Evolutionary conservation across 2,329 filamentous ascomycete genomes (phyloP).

Genomic region (Proliferodiscus dingleyae): DNA sequence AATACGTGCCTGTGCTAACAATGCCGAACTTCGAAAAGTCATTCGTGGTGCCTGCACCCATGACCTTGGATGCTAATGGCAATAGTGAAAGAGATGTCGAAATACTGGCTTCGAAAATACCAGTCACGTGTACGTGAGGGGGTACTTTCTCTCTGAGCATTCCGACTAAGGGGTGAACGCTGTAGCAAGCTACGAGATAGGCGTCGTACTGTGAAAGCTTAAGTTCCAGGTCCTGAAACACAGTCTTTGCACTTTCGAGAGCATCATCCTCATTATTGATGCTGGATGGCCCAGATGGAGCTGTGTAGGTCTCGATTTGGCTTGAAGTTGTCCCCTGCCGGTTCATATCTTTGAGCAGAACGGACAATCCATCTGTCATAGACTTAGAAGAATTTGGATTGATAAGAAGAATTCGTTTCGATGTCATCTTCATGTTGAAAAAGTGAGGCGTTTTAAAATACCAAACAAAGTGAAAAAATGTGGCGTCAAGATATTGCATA

Average conservation of each 20-base stretch:
- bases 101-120: slow-evolving; percentile 85
- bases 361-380: slow-evolving; percentile 65
- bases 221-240: slow-evolving; percentile 50
- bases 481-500: no score
- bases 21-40: slow-evolving; percentile 69
- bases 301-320: slow-evolving; percentile 61
- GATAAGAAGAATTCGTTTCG: slow-evolving; percentile 59
- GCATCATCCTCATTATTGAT: slow-evolving; percentile 76
- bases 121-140: slow-evolving; percentile 56
- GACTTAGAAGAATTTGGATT: slow-evolving; percentile 72
- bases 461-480: no score
- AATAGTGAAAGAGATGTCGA: slow-evolving; percentile 39
- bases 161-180: slow-evolving; percentile 71
- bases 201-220: slow-evolving; percentile 55
- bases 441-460: no score
- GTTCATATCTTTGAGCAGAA: slow-evolving; percentile 40
- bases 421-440: slow-evolving; percentile 16
- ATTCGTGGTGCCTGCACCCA: no score
- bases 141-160: slow-evolving; percentile 42
- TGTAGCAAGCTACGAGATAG: slow-evolving; percentile 87
- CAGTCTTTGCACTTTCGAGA: slow-evolving; percentile 54
- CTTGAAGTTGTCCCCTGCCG: slow-evolving; percentile 21
- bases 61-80: slow-evolving; percentile 20
- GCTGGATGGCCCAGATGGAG: slow-evolving; percentile 59
- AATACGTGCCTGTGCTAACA: slow-evolving; percentile 79